Conservation (phyloP, 371 early-diverging fungal species). For the Circinella minor region DNA sequence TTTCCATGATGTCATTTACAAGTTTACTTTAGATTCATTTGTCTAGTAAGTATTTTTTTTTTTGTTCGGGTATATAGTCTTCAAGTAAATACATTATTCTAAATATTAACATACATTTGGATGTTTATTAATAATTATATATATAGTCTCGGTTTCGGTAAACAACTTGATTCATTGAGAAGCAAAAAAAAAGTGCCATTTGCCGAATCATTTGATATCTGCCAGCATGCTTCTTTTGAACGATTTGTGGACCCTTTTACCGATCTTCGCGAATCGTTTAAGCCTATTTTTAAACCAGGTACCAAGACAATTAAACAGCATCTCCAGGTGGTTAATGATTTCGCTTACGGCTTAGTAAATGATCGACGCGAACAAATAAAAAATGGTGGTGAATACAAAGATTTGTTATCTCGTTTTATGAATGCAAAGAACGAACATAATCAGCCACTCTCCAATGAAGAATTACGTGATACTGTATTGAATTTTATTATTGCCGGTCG, state of each 20-base stretch:
- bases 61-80: neutral
- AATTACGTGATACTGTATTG: slow-evolving; percentile 63
- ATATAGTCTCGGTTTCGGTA: slow-evolving; percentile 50
- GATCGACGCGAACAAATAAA: slow-evolving; percentile 34
- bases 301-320: slow-evolving; percentile 40
- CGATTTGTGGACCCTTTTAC: slow-evolving; percentile 53
- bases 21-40: slow-evolving; percentile 58
- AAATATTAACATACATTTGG: too few relatives aligned
- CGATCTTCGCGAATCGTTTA: slow-evolving; percentile 29
- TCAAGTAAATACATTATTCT: too few relatives aligned
- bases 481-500: slow-evolving; percentile 72
- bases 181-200: slow-evolving; percentile 47
- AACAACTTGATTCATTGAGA: slow-evolving; percentile 35
- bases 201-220: slow-evolving; percentile 60
- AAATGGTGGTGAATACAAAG: slow-evolving; percentile 34
- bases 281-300: slow-evolving; percentile 17
- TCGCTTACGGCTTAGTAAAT: slow-evolving; percentile 50
- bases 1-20: slow-evolving; percentile 47
- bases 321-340: slow-evolving; percentile 44
- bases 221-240: slow-evolving; percentile 38
- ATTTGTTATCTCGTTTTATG: slow-evolving; percentile 67
- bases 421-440: slow-evolving; percentile 56
- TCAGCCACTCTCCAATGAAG: slow-evolving; percentile 48
- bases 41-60: slow-evolving; percentile 35
- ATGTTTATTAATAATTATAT: neutral